These are phyloP conservation scores for Lactarius pseudohatsudake DNA, from an alignment of 768 basidiomycete genomes.

Conservation along the genomic window DNA sequence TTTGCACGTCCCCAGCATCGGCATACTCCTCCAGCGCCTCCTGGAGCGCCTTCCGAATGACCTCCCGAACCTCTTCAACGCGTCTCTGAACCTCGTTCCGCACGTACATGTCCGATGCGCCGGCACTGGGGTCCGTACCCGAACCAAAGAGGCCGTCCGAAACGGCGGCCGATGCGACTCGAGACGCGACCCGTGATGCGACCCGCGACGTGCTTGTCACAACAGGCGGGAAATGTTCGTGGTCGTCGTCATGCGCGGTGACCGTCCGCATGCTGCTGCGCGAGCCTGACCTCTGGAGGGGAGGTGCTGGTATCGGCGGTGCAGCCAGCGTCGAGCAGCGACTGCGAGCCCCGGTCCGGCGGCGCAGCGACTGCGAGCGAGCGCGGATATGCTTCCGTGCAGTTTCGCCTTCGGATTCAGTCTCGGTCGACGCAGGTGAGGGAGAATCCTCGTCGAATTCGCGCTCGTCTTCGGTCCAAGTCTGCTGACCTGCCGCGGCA, in stretches of 20 bases:
- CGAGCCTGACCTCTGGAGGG: constrained; percentile 51
- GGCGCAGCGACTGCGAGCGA: constrained; percentile 36
- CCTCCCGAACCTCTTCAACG: constrained; percentile 19
- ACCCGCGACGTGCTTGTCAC: constrained; percentile 36
- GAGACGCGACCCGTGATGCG: constrained; percentile 13
- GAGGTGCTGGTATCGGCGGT: constrained; percentile 29
- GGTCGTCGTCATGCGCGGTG: constrained; percentile 41
- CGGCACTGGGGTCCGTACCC: not conserved
- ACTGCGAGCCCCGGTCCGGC: constrained; percentile 17
- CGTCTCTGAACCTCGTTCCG: constrained; percentile 16
- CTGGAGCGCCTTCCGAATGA: constrained; percentile 14
- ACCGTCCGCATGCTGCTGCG: constrained; percentile 73
- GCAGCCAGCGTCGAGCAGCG: constrained; percentile 20
- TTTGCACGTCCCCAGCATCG: constrained; percentile 72
- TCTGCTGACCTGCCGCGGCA: constrained; percentile 44
- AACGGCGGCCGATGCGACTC: constrained; percentile 7
- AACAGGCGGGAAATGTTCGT: constrained; percentile 17
- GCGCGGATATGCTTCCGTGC: constrained; percentile 23
- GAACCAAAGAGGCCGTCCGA: constrained; percentile 26
- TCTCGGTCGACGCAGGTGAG: constrained; percentile 59
- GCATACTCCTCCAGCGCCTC: constrained; percentile 25
- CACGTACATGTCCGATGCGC: constrained; percentile 9
- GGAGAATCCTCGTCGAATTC: constrained; percentile 56
- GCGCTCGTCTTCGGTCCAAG: constrained; percentile 54
- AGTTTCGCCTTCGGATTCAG: constrained; percentile 45